Evolutionary conservation across 129 eudicot species (phyloP).

Genomic region (Daucus carota): DH1_v3.0 NC_030381.2:43050001-43050500

Average conservation of each 20-base stretch:
- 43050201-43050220: constrained; percentile 64
- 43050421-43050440: constrained; percentile 14
- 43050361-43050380: constrained; percentile 29
- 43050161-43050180: constrained; percentile 58
- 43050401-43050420: constrained; percentile 23
- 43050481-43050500: constrained; percentile 69
- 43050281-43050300: constrained; percentile 45
- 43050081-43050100: constrained; percentile 91
- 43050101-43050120: constrained; percentile 77
- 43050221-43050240: constrained; percentile 60
- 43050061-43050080: constrained; percentile 76
- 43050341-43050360: constrained; percentile 12
- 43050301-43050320: constrained; percentile 19
- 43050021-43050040: constrained; percentile 40
- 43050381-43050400: constrained; percentile 22
- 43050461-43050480: constrained; percentile 59
- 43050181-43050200: constrained; percentile 65
- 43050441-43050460: constrained; percentile 24
- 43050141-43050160: constrained; percentile 82
- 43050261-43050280: constrained; percentile 30
- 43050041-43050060: constrained; percentile 66
- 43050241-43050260: constrained; percentile 39
- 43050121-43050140: constrained; percentile 97
- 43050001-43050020: constrained; percentile 6
- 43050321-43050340: constrained; percentile 32